A percentile compares a stretch with the other conserved stretches of the same genome.
Evolutionary conservation across 768 basidiomycete species (phyloP).

Genomic region (Hirschioporus abietinus): DNA sequence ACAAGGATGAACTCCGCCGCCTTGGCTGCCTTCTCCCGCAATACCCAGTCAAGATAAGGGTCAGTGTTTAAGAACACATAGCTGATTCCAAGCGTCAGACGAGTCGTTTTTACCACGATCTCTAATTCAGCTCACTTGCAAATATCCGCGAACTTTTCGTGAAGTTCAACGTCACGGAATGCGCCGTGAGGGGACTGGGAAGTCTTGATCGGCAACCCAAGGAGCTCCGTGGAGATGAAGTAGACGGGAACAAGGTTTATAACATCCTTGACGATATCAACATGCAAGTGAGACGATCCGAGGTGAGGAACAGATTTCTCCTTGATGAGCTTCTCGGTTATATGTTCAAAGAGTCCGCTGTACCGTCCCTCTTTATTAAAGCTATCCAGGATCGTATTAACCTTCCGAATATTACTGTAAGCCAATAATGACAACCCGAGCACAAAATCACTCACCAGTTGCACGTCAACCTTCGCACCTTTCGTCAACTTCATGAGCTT

Average conservation of each 20-base stretch:
- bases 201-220: conserved; percentile 37
- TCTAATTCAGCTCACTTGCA: conserved; percentile 22
- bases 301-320: conserved; percentile 30
- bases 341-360: conserved; percentile 2
- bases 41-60: conserved; percentile 26
- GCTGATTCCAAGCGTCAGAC: conserved; percentile 18
- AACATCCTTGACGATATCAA: conserved; percentile 66
- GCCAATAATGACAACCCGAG: not conserved
- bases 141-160: conserved; percentile 45
- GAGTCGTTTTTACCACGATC: not conserved
- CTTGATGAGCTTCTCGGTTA: conserved; percentile 3
- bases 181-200: conserved; percentile 34
- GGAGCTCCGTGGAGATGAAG: conserved; percentile 56
- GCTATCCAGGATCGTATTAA: conserved; percentile 17
- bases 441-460: not conserved
- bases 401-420: not conserved
- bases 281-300: conserved; percentile 23
- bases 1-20: conserved; percentile 23
- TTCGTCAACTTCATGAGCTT: not conserved
- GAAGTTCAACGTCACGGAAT: conserved; percentile 36
- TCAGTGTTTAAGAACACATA: conserved; percentile 32
- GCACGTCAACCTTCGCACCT: not conserved
- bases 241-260: conserved; percentile 56
- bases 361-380: conserved; percentile 12
- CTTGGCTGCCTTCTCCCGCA: conserved; percentile 22